Percentiles rank a stretch among this genome's conserved stretches.
These are phyloP conservation scores for Lachnellula hyalina DNA, from an alignment of 2,329 filamentous ascomycete species.

Conservation along the genomic window DNA sequence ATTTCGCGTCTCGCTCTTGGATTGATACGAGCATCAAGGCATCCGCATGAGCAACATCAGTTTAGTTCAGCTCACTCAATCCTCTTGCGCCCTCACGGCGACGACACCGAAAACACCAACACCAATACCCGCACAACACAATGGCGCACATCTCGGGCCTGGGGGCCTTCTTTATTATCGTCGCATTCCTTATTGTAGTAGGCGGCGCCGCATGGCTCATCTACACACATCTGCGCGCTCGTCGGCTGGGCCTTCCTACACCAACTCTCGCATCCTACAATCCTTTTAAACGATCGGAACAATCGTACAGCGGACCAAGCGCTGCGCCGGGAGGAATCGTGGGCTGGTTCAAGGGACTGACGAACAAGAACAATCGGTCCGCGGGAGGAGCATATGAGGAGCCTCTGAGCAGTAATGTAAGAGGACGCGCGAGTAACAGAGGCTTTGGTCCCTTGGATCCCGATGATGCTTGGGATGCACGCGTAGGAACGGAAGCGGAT, in stretches of 20 bases:
- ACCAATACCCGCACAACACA: slow-evolving; percentile 16
- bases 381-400: slow-evolving; percentile 69
- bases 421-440: slow-evolving; percentile 40
- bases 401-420: slow-evolving; percentile 36
- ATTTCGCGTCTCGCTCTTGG: too few species aligned
- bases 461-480: slow-evolving; percentile 80
- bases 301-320: slow-evolving; percentile 35
- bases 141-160: slow-evolving; percentile 59
- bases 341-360: slow-evolving; percentile 67
- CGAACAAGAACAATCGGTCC: slow-evolving; percentile 59
- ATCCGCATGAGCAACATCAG: background rate
- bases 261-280: slow-evolving; percentile 64
- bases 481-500: slow-evolving; percentile 70
- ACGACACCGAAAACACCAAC: background rate
- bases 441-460: slow-evolving; percentile 69
- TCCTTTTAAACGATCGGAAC: slow-evolving; percentile 50
- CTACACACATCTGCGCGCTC: slow-evolving; percentile 67
- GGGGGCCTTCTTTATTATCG: slow-evolving; percentile 67
- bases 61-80: background rate
- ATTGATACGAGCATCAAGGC: too few species aligned
- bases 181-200: slow-evolving; percentile 56
- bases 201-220: slow-evolving; percentile 61
- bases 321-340: slow-evolving; percentile 57
- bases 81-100: background rate
- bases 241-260: slow-evolving; percentile 68